Base-by-base conservation (phyloP, 352 stramenopile genomes). In the Blastocystis hominis region DNA sequence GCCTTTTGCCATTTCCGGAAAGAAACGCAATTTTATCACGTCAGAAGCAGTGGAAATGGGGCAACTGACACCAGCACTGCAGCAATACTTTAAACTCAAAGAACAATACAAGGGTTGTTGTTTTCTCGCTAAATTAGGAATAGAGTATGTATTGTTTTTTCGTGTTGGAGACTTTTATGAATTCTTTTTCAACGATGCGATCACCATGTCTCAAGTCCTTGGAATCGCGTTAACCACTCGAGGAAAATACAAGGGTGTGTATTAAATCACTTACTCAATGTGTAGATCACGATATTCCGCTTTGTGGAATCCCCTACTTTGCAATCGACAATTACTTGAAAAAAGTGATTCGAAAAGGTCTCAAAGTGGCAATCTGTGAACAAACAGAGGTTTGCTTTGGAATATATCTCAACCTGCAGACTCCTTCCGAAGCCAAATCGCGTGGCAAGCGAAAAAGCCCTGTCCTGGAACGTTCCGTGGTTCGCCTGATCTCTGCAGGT, bases 91-190 rank as follows among this genome's bases (percentile, higher is more conserved):
- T 38, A 62, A 38, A 63, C 55, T 80, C 54, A 80, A 80, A 36
- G 70, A 61, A 40, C 70, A 80, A 64, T 80, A 80, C 46, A 80
- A 80, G 46, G 70, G 70, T 80, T 61, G 6, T 42, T 34, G 3
- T 46, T 24, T 24, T 24, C 5, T 10, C 17, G 6, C 30, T 24
- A 10, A 3, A 47, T 38, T 42, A 86, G 5, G 47, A n/a, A 46
- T 77, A 86, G 79, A 89, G 20, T 88, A 89, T 81, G 42, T 89
- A 15, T 56, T 89, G 44, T 78, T 89, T 0, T 89, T 89, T 30
- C 88, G 88, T 34, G 79, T 89, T 68, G 88, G 88, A 63, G 88
- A 89, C 46, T 89, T 89, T 30, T 89, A 89, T 46, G 88, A 89
- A 44, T 88, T 75, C 79, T 89, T 89, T 47, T 89, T 89, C 47